These are phyloP conservation scores for Tricholoma hemisulphureum DNA, from an alignment of 768 basidiomycete species.

Conservation along the genomic window DNA sequence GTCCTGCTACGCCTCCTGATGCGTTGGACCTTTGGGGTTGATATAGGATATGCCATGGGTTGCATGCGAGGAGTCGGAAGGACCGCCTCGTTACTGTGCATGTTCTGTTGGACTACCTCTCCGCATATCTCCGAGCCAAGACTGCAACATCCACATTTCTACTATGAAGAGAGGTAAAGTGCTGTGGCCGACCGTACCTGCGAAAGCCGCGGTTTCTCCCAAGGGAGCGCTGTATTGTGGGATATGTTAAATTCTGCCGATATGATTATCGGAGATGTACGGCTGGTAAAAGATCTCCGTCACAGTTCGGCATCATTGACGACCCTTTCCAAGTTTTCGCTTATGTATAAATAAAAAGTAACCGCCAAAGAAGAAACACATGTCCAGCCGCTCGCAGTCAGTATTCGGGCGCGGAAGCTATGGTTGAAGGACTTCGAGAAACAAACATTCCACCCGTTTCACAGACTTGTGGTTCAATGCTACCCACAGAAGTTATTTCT, in stretches of 20 bases:
- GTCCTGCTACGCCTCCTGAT: background rate
- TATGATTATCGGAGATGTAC: conserved; percentile 2
- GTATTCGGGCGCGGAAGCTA: conserved; percentile 3
- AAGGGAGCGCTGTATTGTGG: conserved; percentile 3
- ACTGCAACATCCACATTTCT: background rate
- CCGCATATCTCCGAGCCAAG: background rate
- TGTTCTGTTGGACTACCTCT: too few species aligned
- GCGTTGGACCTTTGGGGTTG: background rate
- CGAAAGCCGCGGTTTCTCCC: conserved; percentile 27
- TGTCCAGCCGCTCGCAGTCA: conserved; percentile 1
- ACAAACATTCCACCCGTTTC: conserved; percentile 2
- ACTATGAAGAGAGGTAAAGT: background rate
- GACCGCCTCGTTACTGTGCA: background rate
- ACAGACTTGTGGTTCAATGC: conserved; percentile 1
- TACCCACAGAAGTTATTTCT: conserved; percentile 7
- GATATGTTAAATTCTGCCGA: conserved; percentile 4
- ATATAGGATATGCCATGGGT: background rate
- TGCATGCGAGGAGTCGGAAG: background rate
- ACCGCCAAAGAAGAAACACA: conserved; percentile 14
- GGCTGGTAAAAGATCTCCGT: conserved; percentile 4
- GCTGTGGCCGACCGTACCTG: conserved; percentile 1
- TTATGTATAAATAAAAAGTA: conserved; percentile 4
- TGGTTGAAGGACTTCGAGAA: conserved; percentile 6
- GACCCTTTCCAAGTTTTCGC: too few species aligned
- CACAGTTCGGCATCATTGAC: conserved; percentile 7